Base-by-base conservation (phyloP, 75 land plant species). In the Ceratopteris richardii region DNA sequence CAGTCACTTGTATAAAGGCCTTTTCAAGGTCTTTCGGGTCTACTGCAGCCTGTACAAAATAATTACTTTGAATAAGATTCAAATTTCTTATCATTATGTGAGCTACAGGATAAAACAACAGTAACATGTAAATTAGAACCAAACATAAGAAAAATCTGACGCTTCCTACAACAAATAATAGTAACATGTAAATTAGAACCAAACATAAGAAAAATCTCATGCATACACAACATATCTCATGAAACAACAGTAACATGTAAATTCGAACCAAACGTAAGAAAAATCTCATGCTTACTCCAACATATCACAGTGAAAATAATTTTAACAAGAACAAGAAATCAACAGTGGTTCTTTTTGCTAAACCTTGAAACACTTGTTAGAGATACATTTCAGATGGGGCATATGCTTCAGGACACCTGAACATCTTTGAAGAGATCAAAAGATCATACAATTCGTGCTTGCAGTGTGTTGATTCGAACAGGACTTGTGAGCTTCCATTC, bases 401-500 rank as follows among this genome's bases (percentile, higher is more conserved):
- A 40, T 10, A 10, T 9, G 9, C 14, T 10, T 40, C 42, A 40
- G 42, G 42, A 40, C 42, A 40, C n/a, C n/a, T n/a, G 3, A 3
- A 46, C 13, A 25, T 16, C 10, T 63, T 30, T 13, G 29, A 14
- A 63, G 13, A 30, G 1, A 33, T 20, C 31, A 17, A 29, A 43
- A 29, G 19, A 2, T 61, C 84, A 70, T 68, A 77, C 98, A 84
- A 92, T 64, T 27, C 98, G 77, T 67, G 86, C 98, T 62, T 83
- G 78, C 52, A 92, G 44, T 40, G 98, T 92, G 19, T 78, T 67
- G 31, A 92, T 77, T 23, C 59, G 72, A 29, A 82, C 71, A 50
- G 86, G 88, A 22, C 81, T 86, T 56, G 80, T 61, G 62, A 88
- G 31, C 70, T 88, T 89, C 98, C 94, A 91, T 50, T 77, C 61